These are phyloP conservation scores for Lanmaoa rubissima DNA, from an alignment of 768 basidiomycete species.

Conservation along the genomic window DNA sequence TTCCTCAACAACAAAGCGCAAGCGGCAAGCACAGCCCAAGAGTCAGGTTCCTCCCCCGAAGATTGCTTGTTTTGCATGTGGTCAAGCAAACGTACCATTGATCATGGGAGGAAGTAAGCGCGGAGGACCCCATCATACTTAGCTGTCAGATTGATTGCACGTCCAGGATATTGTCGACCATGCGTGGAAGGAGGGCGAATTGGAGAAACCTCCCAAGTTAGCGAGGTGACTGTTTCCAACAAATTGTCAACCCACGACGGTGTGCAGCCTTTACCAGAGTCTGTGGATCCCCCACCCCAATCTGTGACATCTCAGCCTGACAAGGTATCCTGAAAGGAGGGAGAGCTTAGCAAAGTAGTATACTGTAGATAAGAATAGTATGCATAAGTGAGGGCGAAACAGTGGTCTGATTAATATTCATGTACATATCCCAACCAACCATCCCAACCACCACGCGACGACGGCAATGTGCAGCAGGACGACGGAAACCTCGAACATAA, in stretches of 20 bases:
- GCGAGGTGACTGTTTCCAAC: background rate
- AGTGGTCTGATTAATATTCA: constrained; percentile 19
- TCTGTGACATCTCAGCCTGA: background rate
- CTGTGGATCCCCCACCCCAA: background rate
- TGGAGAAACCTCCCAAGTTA: constrained; percentile 29
- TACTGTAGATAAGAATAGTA: constrained; percentile 15
- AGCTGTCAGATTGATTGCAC: background rate
- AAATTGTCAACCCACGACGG: background rate
- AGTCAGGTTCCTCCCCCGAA: constrained; percentile 36
- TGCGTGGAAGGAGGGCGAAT: constrained; percentile 59
- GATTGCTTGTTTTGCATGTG: constrained; percentile 59
- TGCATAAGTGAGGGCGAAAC: background rate
- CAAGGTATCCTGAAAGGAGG: background rate
- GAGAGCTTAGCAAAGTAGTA: background rate
- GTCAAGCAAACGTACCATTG: constrained; percentile 69
- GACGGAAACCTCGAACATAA: constrained; percentile 55
- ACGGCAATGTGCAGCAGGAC: constrained; percentile 58
- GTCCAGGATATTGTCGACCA: constrained; percentile 63
- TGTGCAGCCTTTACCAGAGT: constrained; percentile 4
- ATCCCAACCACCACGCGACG: constrained; percentile 73
- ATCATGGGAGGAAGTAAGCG: constrained; percentile 66
- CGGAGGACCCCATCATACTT: background rate
- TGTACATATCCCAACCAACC: constrained; percentile 54
- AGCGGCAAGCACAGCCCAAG: constrained; percentile 37
- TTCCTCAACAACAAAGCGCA: constrained; percentile 39